These are phyloP conservation scores for Pythium dissimile DNA, from an alignment of 352 stramenopile genomes.

Conservation along the genomic window DNA sequence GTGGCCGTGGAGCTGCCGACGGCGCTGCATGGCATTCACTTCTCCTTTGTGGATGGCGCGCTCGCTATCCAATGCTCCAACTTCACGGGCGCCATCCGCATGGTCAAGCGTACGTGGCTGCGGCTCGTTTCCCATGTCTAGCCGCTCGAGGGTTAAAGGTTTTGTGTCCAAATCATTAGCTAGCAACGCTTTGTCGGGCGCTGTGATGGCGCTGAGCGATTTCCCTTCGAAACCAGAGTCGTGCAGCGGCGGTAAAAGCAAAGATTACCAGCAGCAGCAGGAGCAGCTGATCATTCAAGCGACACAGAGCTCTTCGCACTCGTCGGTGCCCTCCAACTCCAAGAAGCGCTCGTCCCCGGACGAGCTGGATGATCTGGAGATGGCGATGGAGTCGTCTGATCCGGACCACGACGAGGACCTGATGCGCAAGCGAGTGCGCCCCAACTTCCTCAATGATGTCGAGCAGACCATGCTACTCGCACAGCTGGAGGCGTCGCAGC, in stretches of 20 bases:
- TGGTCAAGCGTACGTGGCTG: slow-evolving; percentile 56
- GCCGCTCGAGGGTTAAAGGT: no score
- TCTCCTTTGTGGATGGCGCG: slow-evolving; percentile 50
- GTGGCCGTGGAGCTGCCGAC: slow-evolving; percentile 71
- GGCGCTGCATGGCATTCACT: slow-evolving; percentile 56
- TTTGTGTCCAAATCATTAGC: no score
- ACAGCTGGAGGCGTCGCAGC: slow-evolving; percentile 40
- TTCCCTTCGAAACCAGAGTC: slow-evolving; percentile 16
- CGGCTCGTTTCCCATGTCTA: no score
- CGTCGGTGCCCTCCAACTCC: slow-evolving; percentile 4
- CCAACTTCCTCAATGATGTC: slow-evolving; percentile 57
- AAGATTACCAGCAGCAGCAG: neutral
- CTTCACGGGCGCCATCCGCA: slow-evolving; percentile 70
- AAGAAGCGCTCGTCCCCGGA: slow-evolving; percentile 51
- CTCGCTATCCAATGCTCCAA: slow-evolving; percentile 68
- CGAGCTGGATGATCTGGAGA: slow-evolving; percentile 3
- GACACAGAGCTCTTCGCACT: slow-evolving; percentile 3
- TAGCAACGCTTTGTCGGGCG: neutral
- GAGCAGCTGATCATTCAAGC: slow-evolving; percentile 16
- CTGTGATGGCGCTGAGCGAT: slow-evolving; percentile 17
- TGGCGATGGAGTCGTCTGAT: slow-evolving; percentile 25
- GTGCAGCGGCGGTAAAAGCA: neutral
- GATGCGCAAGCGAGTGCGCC: slow-evolving; percentile 41
- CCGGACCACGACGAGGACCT: slow-evolving; percentile 18
- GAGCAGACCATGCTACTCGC: slow-evolving; percentile 59